Evolutionary conservation across 2,329 filamentous ascomycete genomes (phyloP).

Genomic region (Fusarium brevicatenulatum): DNA sequence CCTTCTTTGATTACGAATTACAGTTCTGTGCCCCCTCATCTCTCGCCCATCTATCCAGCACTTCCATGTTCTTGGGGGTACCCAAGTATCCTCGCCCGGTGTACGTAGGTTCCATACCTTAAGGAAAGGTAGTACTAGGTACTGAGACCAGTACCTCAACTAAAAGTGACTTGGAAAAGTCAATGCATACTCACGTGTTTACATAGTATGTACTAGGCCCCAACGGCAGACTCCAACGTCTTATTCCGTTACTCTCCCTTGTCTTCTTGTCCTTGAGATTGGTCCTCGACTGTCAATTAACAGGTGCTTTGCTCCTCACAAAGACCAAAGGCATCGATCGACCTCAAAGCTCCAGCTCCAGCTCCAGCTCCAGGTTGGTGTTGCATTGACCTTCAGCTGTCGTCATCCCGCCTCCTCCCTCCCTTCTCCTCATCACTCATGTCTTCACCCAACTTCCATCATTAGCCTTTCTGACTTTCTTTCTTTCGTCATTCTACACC

Average conservation of each 20-base stretch:
- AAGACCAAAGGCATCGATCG: not conserved
- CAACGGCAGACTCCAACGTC: constrained; percentile 20
- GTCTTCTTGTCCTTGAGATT: not conserved
- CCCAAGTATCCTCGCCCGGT: not conserved
- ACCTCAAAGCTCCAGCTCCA: not conserved
- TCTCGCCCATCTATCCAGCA: constrained; percentile 4
- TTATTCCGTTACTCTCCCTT: constrained; percentile 12
- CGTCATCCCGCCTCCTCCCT: constrained; percentile 25
- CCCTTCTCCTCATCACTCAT: constrained; percentile 1
- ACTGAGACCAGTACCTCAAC: not conserved
- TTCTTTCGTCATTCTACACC: constrained; percentile 9
- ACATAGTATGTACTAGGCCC: not conserved
- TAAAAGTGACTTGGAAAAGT: constrained; percentile 8
- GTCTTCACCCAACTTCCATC: constrained; percentile 1
- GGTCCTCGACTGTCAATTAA: not conserved
- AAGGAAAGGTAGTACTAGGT: no score
- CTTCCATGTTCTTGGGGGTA: not conserved
- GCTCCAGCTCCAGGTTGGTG: constrained; percentile 5
- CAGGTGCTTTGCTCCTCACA: not conserved
- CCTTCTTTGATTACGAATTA: not conserved
- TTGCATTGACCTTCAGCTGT: constrained; percentile 22
- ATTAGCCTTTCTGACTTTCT: not conserved
- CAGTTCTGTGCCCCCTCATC: not conserved
- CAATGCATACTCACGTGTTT: constrained; percentile 29
- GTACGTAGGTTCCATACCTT: not conserved